phyloP scores from a whole-genome alignment of 2,329 filamentous ascomycete species.

The Bipolaris oryzae region DNA sequence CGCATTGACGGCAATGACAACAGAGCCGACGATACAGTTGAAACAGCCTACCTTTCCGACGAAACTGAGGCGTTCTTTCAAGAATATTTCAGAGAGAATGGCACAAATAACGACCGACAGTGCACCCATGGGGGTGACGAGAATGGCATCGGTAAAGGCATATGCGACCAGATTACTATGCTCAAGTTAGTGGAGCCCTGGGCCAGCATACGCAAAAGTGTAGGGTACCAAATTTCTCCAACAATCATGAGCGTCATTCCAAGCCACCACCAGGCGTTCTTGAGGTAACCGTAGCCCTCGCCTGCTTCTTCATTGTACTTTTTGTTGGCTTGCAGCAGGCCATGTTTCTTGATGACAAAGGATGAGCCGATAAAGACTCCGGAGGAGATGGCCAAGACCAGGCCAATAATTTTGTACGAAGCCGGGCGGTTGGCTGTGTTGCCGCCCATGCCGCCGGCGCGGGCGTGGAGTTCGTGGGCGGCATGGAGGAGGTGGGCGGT shows the following conservation, averaged over 20 bases:
- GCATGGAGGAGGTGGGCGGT: conserved; percentile 48
- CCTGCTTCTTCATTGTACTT: conserved; percentile 97
- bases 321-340: conserved; percentile 86
- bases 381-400: conserved; percentile 82
- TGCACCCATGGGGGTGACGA: conserved; percentile 90
- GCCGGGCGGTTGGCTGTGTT: conserved; percentile 54
- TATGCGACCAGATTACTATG: conserved; percentile 86
- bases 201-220: not conserved
- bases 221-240: conserved; percentile 72
- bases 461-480: conserved; percentile 53
- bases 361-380: conserved; percentile 93
- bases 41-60: conserved; percentile 97
- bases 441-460: conserved; percentile 48
- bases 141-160: conserved; percentile 92
- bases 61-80: conserved; percentile 94
- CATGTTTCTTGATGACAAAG: conserved; percentile 94
- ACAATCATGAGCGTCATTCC: conserved; percentile 98
- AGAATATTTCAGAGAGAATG: conserved; percentile 87
- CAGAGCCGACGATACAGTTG: conserved; percentile 88
- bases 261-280: conserved; percentile 92
- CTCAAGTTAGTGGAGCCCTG: conserved; percentile 48
- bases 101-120: conserved; percentile 92
- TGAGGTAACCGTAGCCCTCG: conserved; percentile 96
- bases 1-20: conserved; percentile 94
- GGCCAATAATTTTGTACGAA: conserved; percentile 83